These are phyloP conservation scores for Aspergillus heteromorphus DNA, from an alignment of 495 filamentous ascomycete genomes.

Conservation along the genomic window DNA sequence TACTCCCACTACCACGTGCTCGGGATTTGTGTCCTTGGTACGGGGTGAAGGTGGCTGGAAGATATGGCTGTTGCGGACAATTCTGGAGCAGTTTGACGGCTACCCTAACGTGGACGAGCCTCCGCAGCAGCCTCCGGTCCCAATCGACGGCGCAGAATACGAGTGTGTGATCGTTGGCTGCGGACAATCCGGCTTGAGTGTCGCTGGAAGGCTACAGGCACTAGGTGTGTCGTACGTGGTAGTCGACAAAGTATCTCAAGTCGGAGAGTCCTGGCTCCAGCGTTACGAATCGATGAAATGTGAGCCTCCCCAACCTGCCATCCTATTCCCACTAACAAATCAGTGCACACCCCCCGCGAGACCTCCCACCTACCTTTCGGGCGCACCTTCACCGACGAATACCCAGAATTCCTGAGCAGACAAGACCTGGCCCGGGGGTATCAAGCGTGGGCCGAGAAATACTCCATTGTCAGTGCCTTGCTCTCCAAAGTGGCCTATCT, in stretches of 20 bases:
- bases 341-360: not conserved
- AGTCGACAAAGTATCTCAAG: slow-evolving; percentile 19
- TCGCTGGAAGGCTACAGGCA: slow-evolving; percentile 27
- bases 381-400: not conserved
- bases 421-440: not conserved
- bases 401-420: not conserved
- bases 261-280: slow-evolving; percentile 27
- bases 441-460: not conserved
- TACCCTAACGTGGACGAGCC: not conserved
- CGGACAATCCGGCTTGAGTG: slow-evolving; percentile 26
- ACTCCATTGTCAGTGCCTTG: not conserved
- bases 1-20: not conserved
- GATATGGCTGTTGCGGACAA: not conserved
- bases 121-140: not conserved
- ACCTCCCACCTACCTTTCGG: not conserved
- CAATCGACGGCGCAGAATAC: slow-evolving; percentile 6
- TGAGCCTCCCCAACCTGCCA: not conserved
- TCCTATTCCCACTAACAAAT: not conserved
- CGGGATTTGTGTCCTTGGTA: not conserved
- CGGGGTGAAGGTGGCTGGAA: not conserved
- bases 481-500: not conserved
- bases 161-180: slow-evolving; percentile 26
- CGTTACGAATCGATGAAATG: slow-evolving; percentile 24
- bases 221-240: slow-evolving; percentile 22
- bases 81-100: not conserved